Evolutionary conservation across 805 yeast genomes (phyloP), one percentile per base, ranked within the genome.

Genomic region (Kuraishia molischiana): DNA sequence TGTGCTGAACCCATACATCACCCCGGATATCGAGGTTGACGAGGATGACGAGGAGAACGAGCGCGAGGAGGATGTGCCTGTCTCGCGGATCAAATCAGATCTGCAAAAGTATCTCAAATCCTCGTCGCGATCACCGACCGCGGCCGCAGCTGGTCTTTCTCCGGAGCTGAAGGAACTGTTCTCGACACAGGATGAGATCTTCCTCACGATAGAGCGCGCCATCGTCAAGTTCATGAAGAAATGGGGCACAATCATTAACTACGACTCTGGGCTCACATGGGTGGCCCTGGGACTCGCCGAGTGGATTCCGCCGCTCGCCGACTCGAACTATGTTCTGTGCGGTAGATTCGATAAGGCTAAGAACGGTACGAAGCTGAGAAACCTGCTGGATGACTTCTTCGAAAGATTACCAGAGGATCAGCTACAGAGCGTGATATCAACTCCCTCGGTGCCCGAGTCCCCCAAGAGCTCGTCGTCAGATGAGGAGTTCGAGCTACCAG

Each of bases 191-290:
- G 65, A 64, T 40, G 67, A 68, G 41, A 65, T 78, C n/a, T 66
- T 80, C 35, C 67, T 67, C 19, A 60, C 66, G 1, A 58, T 85
- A 42, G 79, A 82, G 49, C 58, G 61, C 28, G 68, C 95, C 4
- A 72, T 87, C 13, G 50, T 67, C 32, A 69, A 69, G 40, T 89
- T 89, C 52, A 59, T 83, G 29, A 59, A 58, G 22, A 85, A 85
- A 60, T 87, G 95, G 95, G 89, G 92, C 5, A 65, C 67, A 29
- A 66, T 79, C 40, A 72, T 85, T 38, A 77, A 77, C 46, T 89
- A 89, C 53, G 92, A 85, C 55, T 69, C 80, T 32, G 89, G 94
- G 0, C 66, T 87, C 49, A 70, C 90, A 3, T 87, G 95, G 95
- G 74, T 85, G 15, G 96, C 95, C 0, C 59, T 85, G 24, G 87